Evolutionary conservation across 345 rosid genomes (phyloP).

Genomic region (Salix exigua): DNA sequence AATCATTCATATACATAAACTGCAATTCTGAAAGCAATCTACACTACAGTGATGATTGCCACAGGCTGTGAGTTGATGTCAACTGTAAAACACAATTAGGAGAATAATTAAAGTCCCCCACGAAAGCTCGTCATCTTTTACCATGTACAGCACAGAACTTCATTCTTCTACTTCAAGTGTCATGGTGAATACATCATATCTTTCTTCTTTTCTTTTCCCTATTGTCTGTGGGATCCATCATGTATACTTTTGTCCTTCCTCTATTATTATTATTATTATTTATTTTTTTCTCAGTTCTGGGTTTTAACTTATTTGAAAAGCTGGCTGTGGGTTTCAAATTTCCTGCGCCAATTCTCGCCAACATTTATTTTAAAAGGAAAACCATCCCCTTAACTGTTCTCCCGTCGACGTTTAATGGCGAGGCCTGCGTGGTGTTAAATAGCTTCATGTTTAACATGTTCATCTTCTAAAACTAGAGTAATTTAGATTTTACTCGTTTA

Average conservation of each 20-base stretch:
- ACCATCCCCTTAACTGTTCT: too few species aligned
- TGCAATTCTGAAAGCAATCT: too few species aligned
- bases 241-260: background rate
- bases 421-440: too few species aligned
- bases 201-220: background rate
- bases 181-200: background rate
- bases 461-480: too few species aligned
- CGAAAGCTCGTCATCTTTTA: background rate
- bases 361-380: background rate
- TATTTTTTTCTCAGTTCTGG: background rate
- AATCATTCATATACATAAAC: too few species aligned
- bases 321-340: background rate
- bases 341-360: background rate
- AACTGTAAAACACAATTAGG: constrained; percentile 10
- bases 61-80: constrained; percentile 11
- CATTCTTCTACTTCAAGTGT: background rate
- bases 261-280: background rate
- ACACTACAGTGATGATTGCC: background rate
- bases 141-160: background rate
- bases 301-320: background rate
- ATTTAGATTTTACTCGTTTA: too few species aligned
- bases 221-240: background rate
- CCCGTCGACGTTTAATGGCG: too few species aligned
- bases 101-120: background rate
- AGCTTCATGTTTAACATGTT: too few species aligned